These are phyloP conservation scores for Oryza meridionalis DNA, from an alignment of 176 grass and related monocot species.

Conservation along the genomic window DNA sequence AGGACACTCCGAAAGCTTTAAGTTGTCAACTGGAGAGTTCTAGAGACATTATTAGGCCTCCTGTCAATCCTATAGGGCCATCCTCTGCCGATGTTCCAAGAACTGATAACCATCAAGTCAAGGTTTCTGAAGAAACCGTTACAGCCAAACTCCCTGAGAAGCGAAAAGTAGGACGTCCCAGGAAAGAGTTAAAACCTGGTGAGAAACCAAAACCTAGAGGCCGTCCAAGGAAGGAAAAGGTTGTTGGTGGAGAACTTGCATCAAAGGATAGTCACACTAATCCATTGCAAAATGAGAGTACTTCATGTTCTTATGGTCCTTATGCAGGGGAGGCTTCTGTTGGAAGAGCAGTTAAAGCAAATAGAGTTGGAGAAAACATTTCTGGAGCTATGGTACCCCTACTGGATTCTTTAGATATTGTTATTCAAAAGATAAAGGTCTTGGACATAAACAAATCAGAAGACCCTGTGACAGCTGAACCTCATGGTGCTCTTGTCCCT, in stretches of 20 bases:
- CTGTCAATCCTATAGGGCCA: constrained; percentile 27
- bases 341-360: constrained; percentile 7
- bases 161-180: constrained; percentile 38
- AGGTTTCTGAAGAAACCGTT: constrained; percentile 41
- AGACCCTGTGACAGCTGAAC: constrained; percentile 21
- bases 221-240: constrained; percentile 48
- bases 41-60: constrained; percentile 14
- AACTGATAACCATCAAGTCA: constrained; percentile 43
- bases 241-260: constrained; percentile 6
- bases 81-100: constrained; percentile 27
- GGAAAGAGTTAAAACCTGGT: constrained; percentile 40
- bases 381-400: constrained; percentile 24
- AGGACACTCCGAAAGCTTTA: not conserved
- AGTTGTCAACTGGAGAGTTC: constrained; percentile 17
- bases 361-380: constrained; percentile 29
- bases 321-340: not conserved
- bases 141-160: constrained; percentile 41
- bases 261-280: constrained; percentile 35
- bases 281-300: constrained; percentile 27
- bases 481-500: constrained; percentile 57
- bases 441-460: constrained; percentile 50
- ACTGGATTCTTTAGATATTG: constrained; percentile 51
- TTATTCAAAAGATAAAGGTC: constrained; percentile 54
- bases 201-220: constrained; percentile 54
- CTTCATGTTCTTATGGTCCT: constrained; percentile 26